phyloP scores from a whole-genome alignment of 2,329 filamentous ascomycete genomes.

The Penicillium sp. region DNA sequence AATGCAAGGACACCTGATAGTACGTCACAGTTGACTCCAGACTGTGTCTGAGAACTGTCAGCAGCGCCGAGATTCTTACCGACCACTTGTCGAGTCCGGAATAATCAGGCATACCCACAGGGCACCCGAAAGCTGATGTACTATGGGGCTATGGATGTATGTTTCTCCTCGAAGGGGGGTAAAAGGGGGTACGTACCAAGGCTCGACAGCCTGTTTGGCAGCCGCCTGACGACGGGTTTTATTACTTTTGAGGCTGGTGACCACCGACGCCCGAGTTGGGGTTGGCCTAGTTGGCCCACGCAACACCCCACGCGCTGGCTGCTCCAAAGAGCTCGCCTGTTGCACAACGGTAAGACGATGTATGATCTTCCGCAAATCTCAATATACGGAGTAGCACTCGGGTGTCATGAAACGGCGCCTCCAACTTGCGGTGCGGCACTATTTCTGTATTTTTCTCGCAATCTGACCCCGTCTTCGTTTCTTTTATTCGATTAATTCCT shows the following conservation, averaged over 20 bases:
- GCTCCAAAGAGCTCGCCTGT: constrained; percentile 17
- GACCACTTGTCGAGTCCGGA: constrained; percentile 24
- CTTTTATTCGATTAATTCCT: not conserved
- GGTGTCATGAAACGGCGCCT: constrained; percentile 18
- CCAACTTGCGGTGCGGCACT: constrained; percentile 19
- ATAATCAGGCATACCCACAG: constrained; percentile 23
- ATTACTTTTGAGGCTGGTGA: constrained; percentile 26
- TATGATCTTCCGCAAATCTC: constrained; percentile 24
- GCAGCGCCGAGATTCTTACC: constrained; percentile 17
- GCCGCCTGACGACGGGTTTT: constrained; percentile 21
- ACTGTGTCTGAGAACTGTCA: constrained; percentile 23
- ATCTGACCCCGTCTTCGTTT: constrained; percentile 12
- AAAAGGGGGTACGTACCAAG: constrained; percentile 7
- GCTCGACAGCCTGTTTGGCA: constrained; percentile 6
- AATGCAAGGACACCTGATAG: constrained; percentile 26
- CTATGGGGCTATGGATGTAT: constrained; percentile 8
- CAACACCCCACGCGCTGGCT: constrained; percentile 27
- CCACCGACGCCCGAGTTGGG: constrained; percentile 23
- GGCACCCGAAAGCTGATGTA: constrained; percentile 22
- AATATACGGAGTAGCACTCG: constrained; percentile 6
- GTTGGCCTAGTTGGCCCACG: constrained; percentile 28
- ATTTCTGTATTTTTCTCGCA: constrained; percentile 23
- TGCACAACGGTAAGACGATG: constrained; percentile 25
- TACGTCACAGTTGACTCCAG: constrained; percentile 29
- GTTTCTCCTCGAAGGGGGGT: constrained; percentile 4